phyloP scores from a whole-genome alignment of 176 grass and related monocot species.

The Tillandsia fasciculata region DNA sequence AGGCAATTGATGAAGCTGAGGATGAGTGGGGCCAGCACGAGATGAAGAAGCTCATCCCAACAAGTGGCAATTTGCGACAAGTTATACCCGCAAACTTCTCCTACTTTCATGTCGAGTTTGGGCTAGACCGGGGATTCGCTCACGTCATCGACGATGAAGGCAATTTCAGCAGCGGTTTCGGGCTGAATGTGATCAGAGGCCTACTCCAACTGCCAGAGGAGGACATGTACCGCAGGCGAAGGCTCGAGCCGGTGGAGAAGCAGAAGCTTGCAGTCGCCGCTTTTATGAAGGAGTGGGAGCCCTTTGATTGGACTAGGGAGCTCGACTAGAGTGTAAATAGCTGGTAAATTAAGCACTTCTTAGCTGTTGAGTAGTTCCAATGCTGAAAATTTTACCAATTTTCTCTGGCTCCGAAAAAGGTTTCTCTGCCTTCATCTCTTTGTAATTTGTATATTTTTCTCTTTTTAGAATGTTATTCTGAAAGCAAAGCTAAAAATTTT shows the following conservation, averaged over 20 bases:
- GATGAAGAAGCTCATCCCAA: conserved; percentile 87
- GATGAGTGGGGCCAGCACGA: conserved; percentile 86
- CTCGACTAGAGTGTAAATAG: conserved; percentile 38
- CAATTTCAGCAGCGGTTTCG: conserved; percentile 69
- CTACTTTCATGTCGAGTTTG: conserved; percentile 93
- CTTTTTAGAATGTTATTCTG: too few relatives aligned
- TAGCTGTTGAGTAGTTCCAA: neutral
- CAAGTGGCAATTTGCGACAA: conserved; percentile 62
- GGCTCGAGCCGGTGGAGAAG: conserved; percentile 60
- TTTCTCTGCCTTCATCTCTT: too few relatives aligned
- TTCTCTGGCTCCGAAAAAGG: too few relatives aligned
- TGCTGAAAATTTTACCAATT: too few relatives aligned
- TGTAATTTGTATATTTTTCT: too few relatives aligned
- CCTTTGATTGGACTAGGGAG: conserved; percentile 76
- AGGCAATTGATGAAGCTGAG: conserved; percentile 94
- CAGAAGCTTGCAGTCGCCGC: conserved; percentile 48
- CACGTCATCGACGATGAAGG: conserved; percentile 89
- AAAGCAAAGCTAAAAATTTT: too few relatives aligned
- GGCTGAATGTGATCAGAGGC: conserved; percentile 70
- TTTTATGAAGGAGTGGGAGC: conserved; percentile 68
- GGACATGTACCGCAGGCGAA: conserved; percentile 65
- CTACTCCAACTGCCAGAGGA: conserved; percentile 69
- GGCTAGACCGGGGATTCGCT: conserved; percentile 71
- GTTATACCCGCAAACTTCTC: conserved; percentile 81
- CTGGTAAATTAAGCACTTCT: neutral